A percentile compares a stretch with the other conserved stretches of the same genome.
These are phyloP conservation scores for Penicillium sp. DNA, from an alignment of 2,329 filamentous ascomycete species.

Conservation along the genomic window DNA sequence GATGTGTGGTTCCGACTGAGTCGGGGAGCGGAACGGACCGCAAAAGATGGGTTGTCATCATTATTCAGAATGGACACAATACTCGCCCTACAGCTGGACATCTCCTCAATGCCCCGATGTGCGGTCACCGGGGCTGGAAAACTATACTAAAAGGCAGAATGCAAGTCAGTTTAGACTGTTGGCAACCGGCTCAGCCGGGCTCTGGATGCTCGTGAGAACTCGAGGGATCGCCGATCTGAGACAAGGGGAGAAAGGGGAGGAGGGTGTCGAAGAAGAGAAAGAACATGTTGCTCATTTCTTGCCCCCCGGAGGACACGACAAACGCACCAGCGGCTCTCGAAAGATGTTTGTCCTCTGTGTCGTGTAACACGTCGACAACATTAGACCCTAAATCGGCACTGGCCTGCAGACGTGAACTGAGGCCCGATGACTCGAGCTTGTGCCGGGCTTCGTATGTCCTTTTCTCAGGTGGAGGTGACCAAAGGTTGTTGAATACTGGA, in stretches of 20 bases:
- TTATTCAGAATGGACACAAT: conserved; percentile 47
- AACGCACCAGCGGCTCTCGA: conserved; percentile 30
- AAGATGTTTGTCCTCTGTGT: conserved; percentile 32
- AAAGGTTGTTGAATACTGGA: background rate
- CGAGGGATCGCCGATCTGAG: conserved; percentile 1
- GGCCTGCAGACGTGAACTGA: conserved; percentile 19
- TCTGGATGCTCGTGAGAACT: conserved; percentile 6
- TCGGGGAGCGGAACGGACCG: conserved; percentile 35
- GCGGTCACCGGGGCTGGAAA: conserved; percentile 16
- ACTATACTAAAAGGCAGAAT: conserved; percentile 14
- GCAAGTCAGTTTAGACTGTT: conserved; percentile 12
- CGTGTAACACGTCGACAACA: conserved; percentile 34
- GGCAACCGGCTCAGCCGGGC: conserved; percentile 3
- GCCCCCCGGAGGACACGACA: conserved; percentile 8
- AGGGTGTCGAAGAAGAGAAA: conserved; percentile 7
- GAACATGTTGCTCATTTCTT: conserved; percentile 7
- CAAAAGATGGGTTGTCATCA: conserved; percentile 47
- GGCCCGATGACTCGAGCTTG: conserved; percentile 18
- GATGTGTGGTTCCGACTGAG: conserved; percentile 19
- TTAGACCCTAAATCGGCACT: conserved; percentile 26
- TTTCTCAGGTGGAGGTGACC: background rate
- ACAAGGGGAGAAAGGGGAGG: background rate
- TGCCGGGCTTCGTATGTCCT: background rate
- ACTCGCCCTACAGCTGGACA: conserved; percentile 32
- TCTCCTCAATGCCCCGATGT: conserved; percentile 20